Base-by-base conservation (phyloP, 2,329 filamentous ascomycete species). In the Diaporthe longicolla region DNA sequence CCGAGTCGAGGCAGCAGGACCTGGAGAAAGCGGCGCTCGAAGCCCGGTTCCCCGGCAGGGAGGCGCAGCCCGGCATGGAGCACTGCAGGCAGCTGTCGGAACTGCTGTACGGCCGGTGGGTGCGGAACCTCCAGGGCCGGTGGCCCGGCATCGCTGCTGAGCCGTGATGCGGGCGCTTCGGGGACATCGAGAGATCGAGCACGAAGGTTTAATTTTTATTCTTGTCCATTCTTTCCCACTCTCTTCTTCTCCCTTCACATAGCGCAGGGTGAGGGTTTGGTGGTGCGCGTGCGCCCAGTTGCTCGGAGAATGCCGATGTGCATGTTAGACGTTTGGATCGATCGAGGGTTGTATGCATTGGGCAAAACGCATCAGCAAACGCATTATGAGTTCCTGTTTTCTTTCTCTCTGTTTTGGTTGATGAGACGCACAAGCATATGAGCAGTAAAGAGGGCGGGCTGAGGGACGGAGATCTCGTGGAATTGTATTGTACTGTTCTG, bases 41-140 rank as follows among this genome's bases (percentile, higher is more conserved):
- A 77, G 83, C 86, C 21, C 89, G 87, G 78, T 90, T 89, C 71
- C 89, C 89, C 1, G 89, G 89, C 1, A 86, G 87, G 52, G 85
- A 88, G 70, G 80, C 88, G 2, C 83, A 84, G 61, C 89, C 91
- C 1, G 96, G 95, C 2, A 96, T 98, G 94, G 95, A 98, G 83
- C 96, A 98, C 83, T 94, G 93, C 77, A 94, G 95, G 80, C 91
- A 97, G 81, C 87, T 98, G 50, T 94, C 94, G 1, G 95, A 98
- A 82, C 94, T 97, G 26, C 89, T 99, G 26, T 98, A 98, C 84
- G 91, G 92, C 21, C 90, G 96, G 57, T 99, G 97, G 97, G 91
- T 93, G 3, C 94, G 97, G 74, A 95, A 95, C 1, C 85, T 98
- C 78, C 91, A 92, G 76, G 88, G 90, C 71, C 87, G 93, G 72